A percentile compares a stretch with the other conserved stretches of the same genome.
Conservation (phyloP, 164 flowering plant species). For the Sextonia rubra region DNA sequence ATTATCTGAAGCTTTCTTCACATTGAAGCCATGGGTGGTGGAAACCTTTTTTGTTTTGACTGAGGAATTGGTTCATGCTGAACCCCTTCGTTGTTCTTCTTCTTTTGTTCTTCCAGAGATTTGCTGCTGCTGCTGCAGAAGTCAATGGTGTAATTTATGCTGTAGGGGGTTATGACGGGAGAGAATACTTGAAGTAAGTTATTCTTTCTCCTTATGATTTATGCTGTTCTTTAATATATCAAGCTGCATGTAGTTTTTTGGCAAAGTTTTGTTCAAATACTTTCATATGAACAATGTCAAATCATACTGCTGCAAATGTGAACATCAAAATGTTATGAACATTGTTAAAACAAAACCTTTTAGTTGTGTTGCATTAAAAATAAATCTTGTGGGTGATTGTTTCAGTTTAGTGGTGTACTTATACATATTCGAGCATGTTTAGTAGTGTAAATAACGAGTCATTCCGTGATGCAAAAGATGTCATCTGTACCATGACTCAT, state of each 20-base stretch:
- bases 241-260: neutral
- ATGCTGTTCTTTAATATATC: neutral
- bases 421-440: no score
- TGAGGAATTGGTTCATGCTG: neutral
- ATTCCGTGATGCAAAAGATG: no score
- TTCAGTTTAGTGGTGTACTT: no score
- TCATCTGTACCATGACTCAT: no score
- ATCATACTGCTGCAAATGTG: neutral
- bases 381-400: no score
- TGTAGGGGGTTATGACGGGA: slow-evolving; percentile 86
- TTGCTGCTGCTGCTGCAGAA: slow-evolving; percentile 73
- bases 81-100: neutral
- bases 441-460: no score
- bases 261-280: neutral
- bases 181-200: slow-evolving; percentile 65
- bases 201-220: neutral
- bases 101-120: slow-evolving; percentile 45
- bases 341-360: no score
- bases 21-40: neutral
- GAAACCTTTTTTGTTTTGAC: neutral
- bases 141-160: slow-evolving; percentile 74
- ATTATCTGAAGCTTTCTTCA: neutral
- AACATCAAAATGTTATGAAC: neutral
- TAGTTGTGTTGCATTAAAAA: neutral
- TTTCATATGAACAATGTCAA: neutral